Percentiles rank a stretch among this genome's conserved stretches.
Evolutionary conservation across 805 yeast species (phyloP).

Genomic region (Novakomyces olei): DNA sequence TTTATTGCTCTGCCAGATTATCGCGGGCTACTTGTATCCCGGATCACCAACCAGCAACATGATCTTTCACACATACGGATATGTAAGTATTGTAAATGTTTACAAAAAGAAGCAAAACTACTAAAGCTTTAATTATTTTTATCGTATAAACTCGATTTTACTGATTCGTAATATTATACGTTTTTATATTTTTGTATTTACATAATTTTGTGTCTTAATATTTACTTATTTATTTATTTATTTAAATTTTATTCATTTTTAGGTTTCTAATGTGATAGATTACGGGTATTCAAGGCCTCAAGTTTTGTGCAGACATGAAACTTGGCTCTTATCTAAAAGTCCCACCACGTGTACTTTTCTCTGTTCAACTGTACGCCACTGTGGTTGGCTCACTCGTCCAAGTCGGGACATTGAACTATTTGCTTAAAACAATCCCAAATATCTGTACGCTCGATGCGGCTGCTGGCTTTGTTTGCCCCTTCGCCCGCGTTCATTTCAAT

Average conservation of each 20-base stretch:
- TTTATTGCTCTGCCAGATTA: conserved; percentile 21
- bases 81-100: too few species aligned
- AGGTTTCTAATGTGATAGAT: too few species aligned
- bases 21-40: conserved; percentile 27
- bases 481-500: conserved; percentile 12
- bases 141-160: too few species aligned
- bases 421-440: conserved; percentile 12
- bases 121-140: too few species aligned
- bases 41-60: conserved; percentile 29
- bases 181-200: too few species aligned
- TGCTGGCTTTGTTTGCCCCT: conserved; percentile 11
- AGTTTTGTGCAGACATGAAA: conserved; percentile 19
- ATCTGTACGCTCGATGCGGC: conserved; percentile 10
- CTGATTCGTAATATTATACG: too few species aligned
- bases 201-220: too few species aligned
- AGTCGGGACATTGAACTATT: conserved; percentile 28
- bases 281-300: conserved; percentile 27
- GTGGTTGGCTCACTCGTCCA: conserved; percentile 31
- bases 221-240: too few species aligned
- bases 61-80: conserved; percentile 27
- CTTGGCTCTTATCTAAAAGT: conserved; percentile 32
- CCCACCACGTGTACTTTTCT: conserved; percentile 29
- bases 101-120: too few species aligned
- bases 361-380: conserved; percentile 31
- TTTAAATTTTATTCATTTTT: too few species aligned